phyloP scores from a whole-genome alignment of 2,329 filamentous ascomycete species.

The Neofusicoccum umdonicola region DNA sequence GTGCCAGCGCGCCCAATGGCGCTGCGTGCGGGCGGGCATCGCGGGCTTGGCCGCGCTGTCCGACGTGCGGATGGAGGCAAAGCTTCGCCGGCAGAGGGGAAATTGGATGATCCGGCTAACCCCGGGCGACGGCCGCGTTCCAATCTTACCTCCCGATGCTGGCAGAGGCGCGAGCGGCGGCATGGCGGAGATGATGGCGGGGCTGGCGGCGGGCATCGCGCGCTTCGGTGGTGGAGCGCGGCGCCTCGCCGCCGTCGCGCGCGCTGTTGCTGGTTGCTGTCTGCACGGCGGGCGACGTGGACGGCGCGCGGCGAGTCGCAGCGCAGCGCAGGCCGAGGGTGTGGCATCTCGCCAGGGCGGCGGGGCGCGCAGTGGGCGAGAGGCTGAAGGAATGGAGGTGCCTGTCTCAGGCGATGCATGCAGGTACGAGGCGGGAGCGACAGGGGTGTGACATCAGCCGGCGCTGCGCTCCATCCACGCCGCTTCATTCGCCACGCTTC shows the following conservation, averaged over 20 bases:
- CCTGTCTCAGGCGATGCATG: slow-evolving; percentile 7
- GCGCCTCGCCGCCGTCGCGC: background rate
- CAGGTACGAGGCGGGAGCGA: background rate
- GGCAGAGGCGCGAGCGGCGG: background rate
- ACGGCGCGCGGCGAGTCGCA: background rate
- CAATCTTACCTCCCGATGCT: background rate
- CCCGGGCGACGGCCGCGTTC: background rate
- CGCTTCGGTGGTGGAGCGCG: background rate
- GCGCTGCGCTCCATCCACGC: background rate
- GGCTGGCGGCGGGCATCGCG: background rate
- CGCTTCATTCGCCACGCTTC: background rate
- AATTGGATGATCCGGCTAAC: slow-evolving; percentile 11
- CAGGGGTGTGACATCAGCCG: slow-evolving; percentile 6
- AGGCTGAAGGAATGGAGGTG: background rate
- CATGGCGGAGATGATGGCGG: slow-evolving; percentile 12
- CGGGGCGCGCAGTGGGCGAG: background rate
- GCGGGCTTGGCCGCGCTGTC: background rate
- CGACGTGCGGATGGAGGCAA: background rate
- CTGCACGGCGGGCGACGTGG: background rate
- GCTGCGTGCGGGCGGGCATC: background rate
- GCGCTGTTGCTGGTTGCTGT: no score
- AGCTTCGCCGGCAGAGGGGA: slow-evolving; percentile 1
- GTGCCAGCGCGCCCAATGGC: background rate
- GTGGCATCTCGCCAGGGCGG: background rate
- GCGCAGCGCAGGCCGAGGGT: background rate